Base-by-base conservation (phyloP, 371 early-diverging fungal species). In the Sporodiniella umbellata region DNA sequence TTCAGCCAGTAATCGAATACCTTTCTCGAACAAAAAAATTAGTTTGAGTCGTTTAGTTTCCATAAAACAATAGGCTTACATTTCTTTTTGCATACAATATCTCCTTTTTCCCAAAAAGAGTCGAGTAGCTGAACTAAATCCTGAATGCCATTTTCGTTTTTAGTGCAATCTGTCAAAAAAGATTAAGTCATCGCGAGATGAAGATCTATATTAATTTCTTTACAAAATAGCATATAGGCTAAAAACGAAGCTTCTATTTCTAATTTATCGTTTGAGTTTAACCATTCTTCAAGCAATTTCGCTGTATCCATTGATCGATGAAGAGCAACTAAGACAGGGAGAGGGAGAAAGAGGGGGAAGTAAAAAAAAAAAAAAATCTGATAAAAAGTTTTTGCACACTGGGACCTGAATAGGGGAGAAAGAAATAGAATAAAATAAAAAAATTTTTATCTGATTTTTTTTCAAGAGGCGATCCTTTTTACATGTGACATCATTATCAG, bases 181-280 rank as follows among this genome's bases (percentile, higher is more conserved):
- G 15, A 48, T 19, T 22, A 30, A 35, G 15, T n/a, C n/a, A 17
- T 38, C n/a, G 11, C 15, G 12, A 40, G 7, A 8, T 3, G 22
- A 31, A 15, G 19, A 10, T 23, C 15, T n/a, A 26, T 44, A 21
- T 4, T 26, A 30, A 11, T 11, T 25, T 45, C 18, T 25, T 60
- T 64, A 68, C 68, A 55, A 24, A 68, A 43, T 10, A 68, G 45
- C 0, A 68, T 33, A 39, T 68, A 60, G 15, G 68, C 68, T 28
- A 68, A 39, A 22, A 68, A 52, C 5, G 68, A 64, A 50, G 68
- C 64, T 6, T 64, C 57, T 14, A 68, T 54, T 50, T 60, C 58
- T 11, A 39, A 24, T 38, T 54, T 57, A 17, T 60, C 60, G 17
- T 17, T 37, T 35, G 68, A 68, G 23, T 37, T 18, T 22, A 68